Conservation (phyloP, 305 asterid species). For the Rubia tinctorum region DNA sequence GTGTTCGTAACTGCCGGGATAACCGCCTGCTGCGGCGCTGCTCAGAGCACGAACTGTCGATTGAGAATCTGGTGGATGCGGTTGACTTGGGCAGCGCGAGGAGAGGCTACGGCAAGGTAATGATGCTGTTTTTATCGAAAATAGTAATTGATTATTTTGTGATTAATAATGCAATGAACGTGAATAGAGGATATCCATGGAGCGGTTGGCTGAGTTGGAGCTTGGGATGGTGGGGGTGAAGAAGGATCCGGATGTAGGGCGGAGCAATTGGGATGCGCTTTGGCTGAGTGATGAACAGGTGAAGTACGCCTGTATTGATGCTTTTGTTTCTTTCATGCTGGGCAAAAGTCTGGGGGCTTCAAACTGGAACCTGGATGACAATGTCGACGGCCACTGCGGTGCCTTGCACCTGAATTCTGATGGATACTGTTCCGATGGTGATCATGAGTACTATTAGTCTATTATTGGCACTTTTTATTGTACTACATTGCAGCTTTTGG, state of each 20-base stretch:
- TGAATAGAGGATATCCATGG: slow-evolving; percentile 5
- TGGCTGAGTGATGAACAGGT: slow-evolving; percentile 14
- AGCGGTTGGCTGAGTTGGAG: slow-evolving; percentile 6
- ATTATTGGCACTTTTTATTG: too few relatives aligned
- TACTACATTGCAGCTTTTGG: not conserved
- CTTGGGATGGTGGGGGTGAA: slow-evolving; percentile 14
- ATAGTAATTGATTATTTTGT: too few relatives aligned
- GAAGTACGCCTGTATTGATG: slow-evolving; percentile 25
- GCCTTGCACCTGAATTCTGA: too few relatives aligned
- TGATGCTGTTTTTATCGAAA: too few relatives aligned
- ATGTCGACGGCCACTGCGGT: not conserved
- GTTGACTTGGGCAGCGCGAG: slow-evolving; percentile 2
- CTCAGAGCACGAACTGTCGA: not conserved
- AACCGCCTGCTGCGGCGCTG: not conserved
- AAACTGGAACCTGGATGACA: not conserved
- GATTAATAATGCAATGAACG: too few relatives aligned
- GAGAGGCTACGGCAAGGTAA: not conserved
- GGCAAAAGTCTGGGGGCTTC: slow-evolving; percentile 12
- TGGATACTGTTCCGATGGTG: not conserved
- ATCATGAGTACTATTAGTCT: too few relatives aligned
- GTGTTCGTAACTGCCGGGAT: not conserved
- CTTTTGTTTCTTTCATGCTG: slow-evolving; percentile 21
- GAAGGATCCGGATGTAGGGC: slow-evolving; percentile 16
- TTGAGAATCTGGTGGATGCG: slow-evolving; percentile 2
- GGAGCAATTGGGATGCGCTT: slow-evolving; percentile 18